These are phyloP conservation scores for Microbotryum lychnidis-dioicae DNA, from an alignment of 1,284 basidiomycete species.

Conservation along the genomic window DNA sequence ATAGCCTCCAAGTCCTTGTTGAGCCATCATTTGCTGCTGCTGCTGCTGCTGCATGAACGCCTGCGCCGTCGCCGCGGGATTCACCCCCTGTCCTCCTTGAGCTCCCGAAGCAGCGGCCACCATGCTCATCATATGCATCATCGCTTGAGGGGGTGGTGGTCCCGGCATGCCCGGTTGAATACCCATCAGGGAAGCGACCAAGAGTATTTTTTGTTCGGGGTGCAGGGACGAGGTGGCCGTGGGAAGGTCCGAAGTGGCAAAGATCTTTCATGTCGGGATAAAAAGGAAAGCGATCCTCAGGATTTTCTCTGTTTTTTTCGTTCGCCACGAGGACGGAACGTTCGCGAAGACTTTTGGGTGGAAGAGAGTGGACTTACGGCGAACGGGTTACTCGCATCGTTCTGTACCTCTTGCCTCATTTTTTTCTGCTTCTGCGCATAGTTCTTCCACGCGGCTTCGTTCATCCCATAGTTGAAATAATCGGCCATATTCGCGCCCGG, in stretches of 20 bases:
- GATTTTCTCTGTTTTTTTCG: too few species aligned
- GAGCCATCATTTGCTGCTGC: constrained; percentile 8
- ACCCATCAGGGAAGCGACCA: constrained; percentile 36
- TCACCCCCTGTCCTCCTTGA: constrained; percentile 1
- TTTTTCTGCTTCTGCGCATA: constrained; percentile 80
- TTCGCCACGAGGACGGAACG: too few species aligned
- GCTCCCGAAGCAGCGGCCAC: not conserved
- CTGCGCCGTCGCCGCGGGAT: constrained; percentile 23
- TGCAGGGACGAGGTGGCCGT: constrained; percentile 52
- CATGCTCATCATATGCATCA: constrained; percentile 21
- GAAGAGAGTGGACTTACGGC: constrained; percentile 35
- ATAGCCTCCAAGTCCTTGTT: not conserved
- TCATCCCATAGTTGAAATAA: constrained; percentile 99
- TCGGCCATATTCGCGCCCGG: constrained; percentile 90
- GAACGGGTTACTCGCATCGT: constrained; percentile 42
- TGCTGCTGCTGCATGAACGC: constrained; percentile 43
- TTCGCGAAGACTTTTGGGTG: too few species aligned
- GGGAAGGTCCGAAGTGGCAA: constrained; percentile 57
- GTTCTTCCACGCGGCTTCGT: constrained; percentile 88
- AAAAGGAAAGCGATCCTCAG: too few species aligned
- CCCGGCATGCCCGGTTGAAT: constrained; percentile 17
- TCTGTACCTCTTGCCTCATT: constrained; percentile 61
- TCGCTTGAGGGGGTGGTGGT: constrained; percentile 11
- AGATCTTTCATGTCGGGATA: constrained; percentile 5
- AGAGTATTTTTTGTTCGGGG: constrained; percentile 32